Evolutionary conservation across 768 basidiomycete species (phyloP).

Genomic region (Amanita rubescens): DNA sequence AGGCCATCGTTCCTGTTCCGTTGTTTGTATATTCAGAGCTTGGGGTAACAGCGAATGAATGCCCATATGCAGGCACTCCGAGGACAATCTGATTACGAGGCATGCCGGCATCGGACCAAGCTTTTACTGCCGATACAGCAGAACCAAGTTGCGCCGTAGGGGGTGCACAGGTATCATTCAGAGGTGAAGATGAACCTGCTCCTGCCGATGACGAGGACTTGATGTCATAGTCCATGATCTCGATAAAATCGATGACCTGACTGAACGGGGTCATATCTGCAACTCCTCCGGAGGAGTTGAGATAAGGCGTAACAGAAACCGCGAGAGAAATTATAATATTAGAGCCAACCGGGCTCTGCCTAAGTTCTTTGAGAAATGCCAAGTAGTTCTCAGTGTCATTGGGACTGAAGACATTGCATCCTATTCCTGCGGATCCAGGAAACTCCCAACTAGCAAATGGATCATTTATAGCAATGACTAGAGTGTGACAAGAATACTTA

Average conservation of each 20-base stretch:
- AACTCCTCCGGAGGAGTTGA: conserved; percentile 43
- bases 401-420: conserved; percentile 57
- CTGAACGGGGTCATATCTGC: conserved; percentile 62
- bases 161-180: conserved; percentile 69
- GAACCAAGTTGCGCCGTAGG: conserved; percentile 58
- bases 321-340: conserved; percentile 71
- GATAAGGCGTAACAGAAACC: conserved; percentile 58
- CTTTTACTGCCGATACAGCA: conserved; percentile 61
- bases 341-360: conserved; percentile 41
- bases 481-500: conserved; percentile 23
- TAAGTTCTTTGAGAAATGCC: conserved; percentile 64
- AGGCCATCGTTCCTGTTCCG: conserved; percentile 25
- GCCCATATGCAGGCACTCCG: conserved; percentile 81
- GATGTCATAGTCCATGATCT: conserved; percentile 67
- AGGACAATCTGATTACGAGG: conserved; percentile 66
- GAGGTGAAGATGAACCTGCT: conserved; percentile 77
- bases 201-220: conserved; percentile 45
- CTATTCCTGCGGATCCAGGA: conserved; percentile 58
- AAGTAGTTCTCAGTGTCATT: conserved; percentile 77
- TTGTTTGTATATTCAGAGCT: conserved; percentile 27
- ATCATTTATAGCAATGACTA: neutral
- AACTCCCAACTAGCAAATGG: conserved; percentile 69
- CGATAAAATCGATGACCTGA: conserved; percentile 65
- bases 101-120: conserved; percentile 77
- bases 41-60: conserved; percentile 49